Conservation (phyloP, 2,329 filamentous ascomycete species). For the Monosporascus sp. region DNA sequence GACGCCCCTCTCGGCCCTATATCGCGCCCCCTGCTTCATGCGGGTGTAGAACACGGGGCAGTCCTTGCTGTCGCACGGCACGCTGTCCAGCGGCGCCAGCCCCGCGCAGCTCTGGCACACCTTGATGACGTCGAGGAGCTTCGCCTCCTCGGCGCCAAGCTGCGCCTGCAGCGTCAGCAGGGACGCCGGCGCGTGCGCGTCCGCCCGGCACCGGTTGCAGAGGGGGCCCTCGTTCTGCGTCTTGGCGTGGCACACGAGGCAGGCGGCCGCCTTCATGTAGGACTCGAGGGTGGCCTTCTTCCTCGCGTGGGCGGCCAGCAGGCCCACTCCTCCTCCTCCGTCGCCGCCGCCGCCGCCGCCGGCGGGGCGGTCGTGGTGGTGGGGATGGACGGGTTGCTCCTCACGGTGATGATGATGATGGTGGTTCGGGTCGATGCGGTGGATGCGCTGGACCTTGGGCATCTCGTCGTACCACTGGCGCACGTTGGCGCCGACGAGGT, state of each 20-base stretch:
- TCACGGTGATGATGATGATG: not conserved
- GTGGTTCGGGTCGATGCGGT: slow-evolving; percentile 47
- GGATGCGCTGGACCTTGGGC: slow-evolving; percentile 80
- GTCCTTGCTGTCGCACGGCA: slow-evolving; percentile 85
- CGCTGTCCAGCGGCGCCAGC: slow-evolving; percentile 66
- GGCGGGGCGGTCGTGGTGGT: no score
- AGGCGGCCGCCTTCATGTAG: slow-evolving; percentile 81
- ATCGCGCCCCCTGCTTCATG: slow-evolving; percentile 53
- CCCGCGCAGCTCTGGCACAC: slow-evolving; percentile 80
- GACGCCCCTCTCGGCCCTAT: slow-evolving; percentile 35
- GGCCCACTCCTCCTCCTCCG: slow-evolving; percentile 11
- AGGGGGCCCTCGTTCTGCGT: slow-evolving; percentile 38
- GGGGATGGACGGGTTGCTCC: slow-evolving; percentile 19
- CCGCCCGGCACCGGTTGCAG: slow-evolving; percentile 52
- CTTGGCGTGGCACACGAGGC: slow-evolving; percentile 68
- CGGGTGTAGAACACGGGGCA: slow-evolving; percentile 88
- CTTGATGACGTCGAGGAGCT: slow-evolving; percentile 57
- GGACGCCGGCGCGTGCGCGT: slow-evolving; percentile 51
- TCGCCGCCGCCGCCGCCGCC: not conserved
- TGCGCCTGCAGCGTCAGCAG: slow-evolving; percentile 59
- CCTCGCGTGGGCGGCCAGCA: not conserved
- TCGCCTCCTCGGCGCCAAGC: slow-evolving; percentile 59
- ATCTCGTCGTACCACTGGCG: slow-evolving; percentile 92
- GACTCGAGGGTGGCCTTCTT: slow-evolving; percentile 77
- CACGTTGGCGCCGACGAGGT: slow-evolving; percentile 89